Conservation (phyloP, 2,329 filamentous ascomycete species). For the Apiospora arundinis region DNA sequence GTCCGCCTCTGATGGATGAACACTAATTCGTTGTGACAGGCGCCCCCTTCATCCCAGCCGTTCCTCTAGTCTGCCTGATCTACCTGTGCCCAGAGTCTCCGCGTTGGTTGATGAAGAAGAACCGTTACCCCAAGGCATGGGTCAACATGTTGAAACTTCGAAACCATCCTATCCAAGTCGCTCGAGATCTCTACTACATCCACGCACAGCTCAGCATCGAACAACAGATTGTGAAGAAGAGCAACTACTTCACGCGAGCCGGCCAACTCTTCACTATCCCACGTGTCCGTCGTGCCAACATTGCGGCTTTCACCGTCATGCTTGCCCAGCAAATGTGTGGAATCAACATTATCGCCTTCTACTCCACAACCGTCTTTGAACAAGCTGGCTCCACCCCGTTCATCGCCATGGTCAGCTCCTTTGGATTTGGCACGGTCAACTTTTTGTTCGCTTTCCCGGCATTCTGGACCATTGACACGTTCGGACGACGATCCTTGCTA, state of each 20-base stretch:
- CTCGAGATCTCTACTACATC: constrained; percentile 68
- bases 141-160: constrained; percentile 58
- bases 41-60: constrained; percentile 64
- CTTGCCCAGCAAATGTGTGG: constrained; percentile 75
- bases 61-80: constrained; percentile 65
- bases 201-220: constrained; percentile 70
- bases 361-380: constrained; percentile 68
- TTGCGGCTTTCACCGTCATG: constrained; percentile 83
- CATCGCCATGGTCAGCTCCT: constrained; percentile 65
- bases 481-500: constrained; percentile 67
- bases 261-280: constrained; percentile 72
- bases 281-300: constrained; percentile 72
- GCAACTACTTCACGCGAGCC: constrained; percentile 67
- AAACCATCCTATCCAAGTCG: constrained; percentile 62
- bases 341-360: constrained; percentile 49
- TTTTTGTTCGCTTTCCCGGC: constrained; percentile 70
- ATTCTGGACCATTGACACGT: constrained; percentile 71
- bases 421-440: constrained; percentile 70
- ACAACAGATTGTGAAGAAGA: constrained; percentile 52
- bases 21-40: constrained; percentile 51
- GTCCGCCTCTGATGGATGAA: not conserved
- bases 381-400: constrained; percentile 62
- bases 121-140: constrained; percentile 66
- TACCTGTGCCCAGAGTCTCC: constrained; percentile 72
- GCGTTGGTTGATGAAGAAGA: constrained; percentile 72